Evolutionary conservation across 2,329 filamentous ascomycete species (phyloP), one percentile per base, ranked within the genome.

Genomic region (Rhinocladiella similis): DNA sequence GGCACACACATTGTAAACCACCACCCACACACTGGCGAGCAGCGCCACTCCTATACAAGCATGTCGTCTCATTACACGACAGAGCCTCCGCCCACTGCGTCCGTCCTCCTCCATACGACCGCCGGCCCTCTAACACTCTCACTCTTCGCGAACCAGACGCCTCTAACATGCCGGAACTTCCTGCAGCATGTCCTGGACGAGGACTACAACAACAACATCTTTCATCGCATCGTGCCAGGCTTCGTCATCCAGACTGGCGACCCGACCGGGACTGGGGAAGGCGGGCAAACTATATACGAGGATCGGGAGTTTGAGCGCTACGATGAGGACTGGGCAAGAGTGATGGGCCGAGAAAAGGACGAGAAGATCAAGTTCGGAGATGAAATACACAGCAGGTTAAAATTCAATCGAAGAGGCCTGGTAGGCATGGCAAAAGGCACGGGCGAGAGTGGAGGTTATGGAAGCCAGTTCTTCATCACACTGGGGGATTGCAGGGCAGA

Each of bases 391-490:
- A 91, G 88, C 66, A 83, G 94, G 29, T 79, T 99, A 64, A 95
- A 95, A 72, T 97, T 94, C 79, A 97, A 95, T 67, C 82, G 94
- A 47, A 82, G 94, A 58, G 94, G 94, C 0, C 75, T 97, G 66
- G 75, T 99, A 65, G 94, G 90, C n/a, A 97, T 97, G 91, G 94
- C 94, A 25, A 97, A 97, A 72, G 74, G 73, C 39, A 74, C 76
- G 50, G 63, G 63, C 7, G 47, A 47, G 20, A 55, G 55, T 14
- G 88, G 89, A 59, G 87, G 91, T 45, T 97, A 97, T 75, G 90
- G 91, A 33, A 96, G 91, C 72, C 94, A 99, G 73, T 97, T 97
- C 79, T 99, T 99, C 77, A 87, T 99, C 60, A 97, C 94, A 0
- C 75, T 99, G 51, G 91, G 85, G 61, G 79, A 80, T 53, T 91